Evolutionary conservation across 176 grass and related monocot genomes (phyloP).

Genomic region (Oryza punctata): DNA sequence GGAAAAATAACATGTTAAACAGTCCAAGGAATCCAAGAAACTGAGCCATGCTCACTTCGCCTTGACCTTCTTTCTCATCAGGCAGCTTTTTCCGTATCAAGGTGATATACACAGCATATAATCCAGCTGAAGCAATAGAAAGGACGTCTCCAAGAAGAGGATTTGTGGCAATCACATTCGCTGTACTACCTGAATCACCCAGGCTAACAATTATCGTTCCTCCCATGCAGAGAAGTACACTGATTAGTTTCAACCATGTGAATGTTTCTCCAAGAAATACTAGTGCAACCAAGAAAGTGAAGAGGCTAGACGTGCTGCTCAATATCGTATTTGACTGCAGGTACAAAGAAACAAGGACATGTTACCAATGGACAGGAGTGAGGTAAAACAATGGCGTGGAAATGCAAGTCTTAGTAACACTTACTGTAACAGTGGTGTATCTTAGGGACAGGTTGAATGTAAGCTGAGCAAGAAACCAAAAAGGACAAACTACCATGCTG

Average conservation of each 20-base stretch:
- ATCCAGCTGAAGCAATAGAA: conserved; percentile 79
- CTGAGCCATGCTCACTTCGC: conserved; percentile 90
- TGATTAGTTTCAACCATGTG: conserved; percentile 86
- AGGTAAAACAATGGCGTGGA: conserved; percentile 4
- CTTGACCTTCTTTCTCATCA: conserved; percentile 94
- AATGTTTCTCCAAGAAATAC: conserved; percentile 90
- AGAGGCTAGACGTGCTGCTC: conserved; percentile 94
- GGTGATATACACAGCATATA: conserved; percentile 92
- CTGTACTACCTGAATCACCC: conserved; percentile 61
- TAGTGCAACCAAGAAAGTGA: conserved; percentile 94
- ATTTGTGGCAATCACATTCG: conserved; percentile 73
- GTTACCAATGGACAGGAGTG: conserved; percentile 10
- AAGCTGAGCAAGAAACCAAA: conserved; percentile 95
- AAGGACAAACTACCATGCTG: conserved; percentile 87
- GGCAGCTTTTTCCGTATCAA: conserved; percentile 90
- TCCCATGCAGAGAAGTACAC: conserved; percentile 95
- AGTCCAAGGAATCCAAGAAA: conserved; percentile 91
- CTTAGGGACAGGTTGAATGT: conserved; percentile 96
- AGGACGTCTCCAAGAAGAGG: conserved; percentile 86
- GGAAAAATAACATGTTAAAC: conserved; percentile 91
- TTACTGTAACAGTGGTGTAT: conserved; percentile 97
- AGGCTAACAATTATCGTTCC: conserved; percentile 96
- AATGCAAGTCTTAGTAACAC: conserved; percentile 14
- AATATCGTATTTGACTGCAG: conserved; percentile 97
- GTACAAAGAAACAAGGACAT: conserved; percentile 25